Percentiles rank a stretch among this genome's conserved stretches.
Evolutionary conservation across 2,329 filamentous ascomycete genomes (phyloP).

Genomic region (Alternaria conjuncta): DNA sequence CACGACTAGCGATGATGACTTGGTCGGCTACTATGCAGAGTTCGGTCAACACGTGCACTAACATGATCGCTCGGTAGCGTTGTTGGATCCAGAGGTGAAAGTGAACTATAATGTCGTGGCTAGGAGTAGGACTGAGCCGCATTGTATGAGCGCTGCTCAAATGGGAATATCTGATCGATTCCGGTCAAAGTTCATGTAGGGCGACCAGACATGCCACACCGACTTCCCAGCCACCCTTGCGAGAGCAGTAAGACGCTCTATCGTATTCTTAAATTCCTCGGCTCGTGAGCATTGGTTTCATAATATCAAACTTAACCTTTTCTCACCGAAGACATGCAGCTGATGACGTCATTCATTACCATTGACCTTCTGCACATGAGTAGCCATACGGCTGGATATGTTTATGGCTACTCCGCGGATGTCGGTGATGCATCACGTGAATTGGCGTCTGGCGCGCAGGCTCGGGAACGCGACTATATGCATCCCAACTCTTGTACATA

Average conservation of each 20-base stretch:
- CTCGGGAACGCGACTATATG: neutral
- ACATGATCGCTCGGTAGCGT: neutral
- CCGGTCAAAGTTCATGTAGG: neutral
- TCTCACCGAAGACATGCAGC: neutral
- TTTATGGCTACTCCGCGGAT: neutral
- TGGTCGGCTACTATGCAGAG: neutral
- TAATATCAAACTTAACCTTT: neutral
- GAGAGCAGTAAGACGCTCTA: neutral
- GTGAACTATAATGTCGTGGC: neutral
- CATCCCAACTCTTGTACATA: neutral
- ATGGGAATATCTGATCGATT: neutral
- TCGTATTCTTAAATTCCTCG: neutral
- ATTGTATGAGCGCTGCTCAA: neutral
- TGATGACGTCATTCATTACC: neutral
- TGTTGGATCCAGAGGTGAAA: neutral
- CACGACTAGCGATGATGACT: neutral
- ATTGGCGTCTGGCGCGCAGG: slow-evolving; percentile 6
- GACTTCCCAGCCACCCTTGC: neutral
- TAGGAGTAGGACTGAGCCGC: neutral
- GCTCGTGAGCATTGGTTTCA: neutral
- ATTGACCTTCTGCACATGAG: neutral
- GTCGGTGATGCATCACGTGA: slow-evolving; percentile 4
- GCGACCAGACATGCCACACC: neutral
- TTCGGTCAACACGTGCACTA: neutral
- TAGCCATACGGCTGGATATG: neutral